These are phyloP conservation scores for Monsonia emarginata DNA, from an alignment of 441 rosid species.

Conservation along the genomic window DNA sequence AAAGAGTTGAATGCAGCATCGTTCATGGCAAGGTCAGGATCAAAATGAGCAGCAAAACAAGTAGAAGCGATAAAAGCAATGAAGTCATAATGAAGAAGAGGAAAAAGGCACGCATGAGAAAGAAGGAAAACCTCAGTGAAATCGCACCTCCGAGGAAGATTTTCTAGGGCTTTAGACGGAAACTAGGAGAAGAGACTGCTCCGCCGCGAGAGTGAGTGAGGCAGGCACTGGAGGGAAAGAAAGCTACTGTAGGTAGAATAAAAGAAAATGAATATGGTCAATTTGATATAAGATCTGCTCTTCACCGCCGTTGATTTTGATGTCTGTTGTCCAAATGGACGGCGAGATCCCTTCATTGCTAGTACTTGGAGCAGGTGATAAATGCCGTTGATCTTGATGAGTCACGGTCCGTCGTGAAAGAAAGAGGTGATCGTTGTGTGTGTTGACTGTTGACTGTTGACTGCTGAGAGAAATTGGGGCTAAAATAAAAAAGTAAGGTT, in stretches of 20 bases:
- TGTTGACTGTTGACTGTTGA: no score
- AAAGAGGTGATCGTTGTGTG: no score
- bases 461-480: no score
- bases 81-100: neutral
- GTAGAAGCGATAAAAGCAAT: neutral
- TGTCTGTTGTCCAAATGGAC: neutral
- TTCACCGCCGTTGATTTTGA: no score
- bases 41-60: slow-evolving; percentile 2
- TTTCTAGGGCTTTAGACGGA: neutral
- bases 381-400: neutral
- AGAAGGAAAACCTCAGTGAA: neutral
- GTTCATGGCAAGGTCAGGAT: neutral
- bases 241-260: neutral
- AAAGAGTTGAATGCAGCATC: slow-evolving; percentile 2
- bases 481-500: no score
- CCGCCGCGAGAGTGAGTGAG: no score
- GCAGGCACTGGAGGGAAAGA: neutral
- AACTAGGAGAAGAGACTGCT: neutral
- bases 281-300: no score
- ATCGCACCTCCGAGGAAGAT: slow-evolving; percentile 1
- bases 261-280: neutral
- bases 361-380: no score
- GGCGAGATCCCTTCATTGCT: neutral
- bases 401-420: neutral
- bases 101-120: neutral